Conservation (phyloP, 768 basidiomycete genomes). For the Rhizopogon salebrosus region DNA sequence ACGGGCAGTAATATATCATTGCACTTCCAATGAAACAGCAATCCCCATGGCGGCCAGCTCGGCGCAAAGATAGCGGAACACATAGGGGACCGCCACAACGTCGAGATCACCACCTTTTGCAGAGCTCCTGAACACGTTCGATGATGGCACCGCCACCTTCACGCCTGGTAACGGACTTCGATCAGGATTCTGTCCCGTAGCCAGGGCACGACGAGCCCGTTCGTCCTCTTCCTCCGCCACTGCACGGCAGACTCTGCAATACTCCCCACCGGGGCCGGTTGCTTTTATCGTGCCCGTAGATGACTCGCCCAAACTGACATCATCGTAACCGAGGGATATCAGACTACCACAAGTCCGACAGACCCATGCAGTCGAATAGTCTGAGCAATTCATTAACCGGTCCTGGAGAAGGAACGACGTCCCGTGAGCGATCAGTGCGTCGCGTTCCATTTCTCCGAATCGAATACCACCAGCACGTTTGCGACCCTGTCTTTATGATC, state of each 20-base stretch:
- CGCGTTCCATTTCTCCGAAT: conserved; percentile 99
- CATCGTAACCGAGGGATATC: conserved; percentile 94
- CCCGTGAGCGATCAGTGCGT: conserved; percentile 97
- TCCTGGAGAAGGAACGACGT: conserved; percentile 98
- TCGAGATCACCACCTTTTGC: conserved; percentile 81
- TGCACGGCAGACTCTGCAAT: conserved; percentile 89
- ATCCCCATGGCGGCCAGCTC: conserved; percentile 99
- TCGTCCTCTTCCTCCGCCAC: conserved; percentile 61
- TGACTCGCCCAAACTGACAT: conserved; percentile 67
- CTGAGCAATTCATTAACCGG: conserved; percentile 98
- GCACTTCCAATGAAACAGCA: conserved; percentile 77
- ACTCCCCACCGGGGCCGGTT: conserved; percentile 81
- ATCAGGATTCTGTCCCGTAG: conserved; percentile 46
- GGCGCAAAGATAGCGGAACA: conserved; percentile 90
- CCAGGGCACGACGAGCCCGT: conserved; percentile 52
- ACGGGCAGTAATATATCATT: conserved; percentile 26
- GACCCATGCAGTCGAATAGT: conserved; percentile 99
- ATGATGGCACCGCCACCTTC: conserved; percentile 58
- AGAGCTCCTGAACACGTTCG: conserved; percentile 56
- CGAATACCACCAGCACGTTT: conserved; percentile 98
- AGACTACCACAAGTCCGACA: conserved; percentile 95
- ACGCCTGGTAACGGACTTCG: conserved; percentile 44
- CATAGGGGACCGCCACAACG: conserved; percentile 92
- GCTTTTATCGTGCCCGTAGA: conserved; percentile 46
- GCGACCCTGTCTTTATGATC: conserved; percentile 59